Evolutionary conservation across 305 asterid species (phyloP).

Genomic region (Fraxinus dipetala): DNA sequence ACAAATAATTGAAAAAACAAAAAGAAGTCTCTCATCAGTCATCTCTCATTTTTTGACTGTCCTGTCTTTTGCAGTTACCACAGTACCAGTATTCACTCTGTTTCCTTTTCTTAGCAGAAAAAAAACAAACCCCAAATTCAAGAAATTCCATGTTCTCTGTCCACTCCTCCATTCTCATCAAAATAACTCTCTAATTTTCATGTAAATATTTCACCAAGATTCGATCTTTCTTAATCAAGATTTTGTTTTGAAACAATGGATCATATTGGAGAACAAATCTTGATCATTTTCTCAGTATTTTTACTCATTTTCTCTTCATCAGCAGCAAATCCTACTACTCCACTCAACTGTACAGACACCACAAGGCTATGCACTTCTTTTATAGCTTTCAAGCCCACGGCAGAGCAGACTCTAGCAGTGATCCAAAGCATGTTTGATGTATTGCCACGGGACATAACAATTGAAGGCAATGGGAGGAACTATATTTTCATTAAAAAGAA

Average conservation of each 20-base stretch:
- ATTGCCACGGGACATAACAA: constrained; percentile 56
- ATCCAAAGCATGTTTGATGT: constrained; percentile 96
- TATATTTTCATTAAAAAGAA: constrained; percentile 77
- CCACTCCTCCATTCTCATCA: constrained; percentile 16
- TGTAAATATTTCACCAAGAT: constrained; percentile 19
- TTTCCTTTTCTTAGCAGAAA: constrained; percentile 38
- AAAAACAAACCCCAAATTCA: constrained; percentile 27
- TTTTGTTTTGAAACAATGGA: constrained; percentile 42
- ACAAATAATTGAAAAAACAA: constrained; percentile 19
- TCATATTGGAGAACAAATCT: constrained; percentile 22
- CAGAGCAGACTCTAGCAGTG: constrained; percentile 52
- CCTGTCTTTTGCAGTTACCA: constrained; percentile 37
- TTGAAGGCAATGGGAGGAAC: constrained; percentile 72
- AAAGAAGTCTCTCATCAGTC: background rate
- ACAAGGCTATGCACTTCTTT: constrained; percentile 76
- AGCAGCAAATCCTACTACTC: constrained; percentile 41
- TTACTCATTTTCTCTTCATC: constrained; percentile 31
- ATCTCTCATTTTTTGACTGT: constrained; percentile 24
- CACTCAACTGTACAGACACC: constrained; percentile 79
- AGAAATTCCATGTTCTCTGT: constrained; percentile 33
- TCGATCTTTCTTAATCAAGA: constrained; percentile 22
- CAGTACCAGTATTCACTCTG: constrained; percentile 43
- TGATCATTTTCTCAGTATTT: constrained; percentile 29
- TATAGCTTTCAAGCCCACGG: constrained; percentile 73
- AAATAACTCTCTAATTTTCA: constrained; percentile 12